Evolutionary conservation across 2,329 filamentous ascomycete genomes (phyloP).

Genomic region (Talaromyces piceae): DNA sequence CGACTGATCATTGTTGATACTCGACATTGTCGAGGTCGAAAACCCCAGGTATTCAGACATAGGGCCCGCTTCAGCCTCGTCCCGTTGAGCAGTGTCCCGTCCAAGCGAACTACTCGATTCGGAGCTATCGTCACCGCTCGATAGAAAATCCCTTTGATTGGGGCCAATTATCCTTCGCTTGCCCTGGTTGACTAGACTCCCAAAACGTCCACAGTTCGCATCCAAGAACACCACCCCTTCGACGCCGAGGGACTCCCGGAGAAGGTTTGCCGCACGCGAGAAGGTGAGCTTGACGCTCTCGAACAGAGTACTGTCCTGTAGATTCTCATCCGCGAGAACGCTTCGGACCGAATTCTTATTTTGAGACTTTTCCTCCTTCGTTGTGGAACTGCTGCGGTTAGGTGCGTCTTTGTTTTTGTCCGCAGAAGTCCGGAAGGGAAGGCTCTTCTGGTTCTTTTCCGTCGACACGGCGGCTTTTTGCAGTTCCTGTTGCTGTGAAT

Average conservation of each 20-base stretch:
- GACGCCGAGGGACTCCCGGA: slow-evolving; percentile 36
- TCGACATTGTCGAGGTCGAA: neutral
- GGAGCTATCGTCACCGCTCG: neutral
- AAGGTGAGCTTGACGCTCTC: slow-evolving; percentile 26
- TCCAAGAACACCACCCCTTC: slow-evolving; percentile 32
- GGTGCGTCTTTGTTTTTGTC: no score
- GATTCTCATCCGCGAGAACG: slow-evolving; percentile 7
- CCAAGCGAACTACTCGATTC: neutral
- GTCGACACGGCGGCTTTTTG: slow-evolving; percentile 11
- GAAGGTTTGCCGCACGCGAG: slow-evolving; percentile 38
- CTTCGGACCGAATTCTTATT: neutral
- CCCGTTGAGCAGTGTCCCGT: neutral
- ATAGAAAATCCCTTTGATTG: neutral
- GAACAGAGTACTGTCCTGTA: slow-evolving; percentile 10
- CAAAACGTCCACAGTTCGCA: slow-evolving; percentile 15
- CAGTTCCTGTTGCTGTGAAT: slow-evolving; percentile 17
- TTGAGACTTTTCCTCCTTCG: neutral
- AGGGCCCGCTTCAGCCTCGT: neutral
- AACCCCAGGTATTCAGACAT: neutral
- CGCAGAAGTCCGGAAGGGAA: neutral
- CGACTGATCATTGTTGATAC: neutral
- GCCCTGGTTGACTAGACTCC: slow-evolving; percentile 12
- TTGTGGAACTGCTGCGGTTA: neutral
- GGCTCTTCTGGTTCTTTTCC: neutral
- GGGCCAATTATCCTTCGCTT: slow-evolving; percentile 9